phyloP scores from a whole-genome alignment of 768 basidiomycete species.

The Lanmaoa rubissima region DNA sequence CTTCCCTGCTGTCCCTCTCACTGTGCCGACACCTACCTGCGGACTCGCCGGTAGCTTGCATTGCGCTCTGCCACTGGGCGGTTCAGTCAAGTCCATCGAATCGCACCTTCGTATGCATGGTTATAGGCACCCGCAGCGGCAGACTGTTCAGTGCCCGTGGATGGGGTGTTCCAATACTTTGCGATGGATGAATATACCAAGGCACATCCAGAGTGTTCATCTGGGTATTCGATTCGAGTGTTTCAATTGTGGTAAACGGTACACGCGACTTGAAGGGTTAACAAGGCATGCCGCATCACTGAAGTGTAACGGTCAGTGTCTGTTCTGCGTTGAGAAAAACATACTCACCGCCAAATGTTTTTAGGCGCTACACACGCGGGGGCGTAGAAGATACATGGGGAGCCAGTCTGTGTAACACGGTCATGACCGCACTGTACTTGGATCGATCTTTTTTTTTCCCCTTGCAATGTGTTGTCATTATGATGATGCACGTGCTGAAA shows the following conservation, averaged over 20 bases:
- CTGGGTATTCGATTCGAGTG: conserved; percentile 1
- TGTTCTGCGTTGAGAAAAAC: background rate
- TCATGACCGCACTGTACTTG: too few relatives aligned
- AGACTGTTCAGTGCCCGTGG: conserved; percentile 9
- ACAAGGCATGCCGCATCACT: background rate
- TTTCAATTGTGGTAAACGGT: conserved; percentile 2
- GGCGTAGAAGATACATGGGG: background rate
- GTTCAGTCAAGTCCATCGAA: background rate
- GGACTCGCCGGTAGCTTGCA: background rate
- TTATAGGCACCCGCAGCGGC: conserved; percentile 1
- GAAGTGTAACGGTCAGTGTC: conserved; percentile 1
- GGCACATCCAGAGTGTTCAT: conserved; percentile 9
- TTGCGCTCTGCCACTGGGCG: conserved; percentile 1
- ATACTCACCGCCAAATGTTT: background rate
- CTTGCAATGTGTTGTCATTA: background rate
- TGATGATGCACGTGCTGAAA: background rate
- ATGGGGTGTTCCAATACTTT: conserved; percentile 1
- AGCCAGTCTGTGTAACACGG: too few relatives aligned
- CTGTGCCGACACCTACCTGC: background rate
- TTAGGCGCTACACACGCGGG: background rate
- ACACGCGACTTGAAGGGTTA: conserved; percentile 4
- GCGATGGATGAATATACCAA: conserved; percentile 5
- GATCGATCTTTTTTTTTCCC: background rate
- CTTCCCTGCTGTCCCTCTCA: background rate
- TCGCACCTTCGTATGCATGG: conserved; percentile 11